A percentile compares a stretch with the other conserved stretches of the same genome.
Evolutionary conservation across 441 rosid species (phyloP).

Genomic region (Bruguiera hainesii): DNA sequence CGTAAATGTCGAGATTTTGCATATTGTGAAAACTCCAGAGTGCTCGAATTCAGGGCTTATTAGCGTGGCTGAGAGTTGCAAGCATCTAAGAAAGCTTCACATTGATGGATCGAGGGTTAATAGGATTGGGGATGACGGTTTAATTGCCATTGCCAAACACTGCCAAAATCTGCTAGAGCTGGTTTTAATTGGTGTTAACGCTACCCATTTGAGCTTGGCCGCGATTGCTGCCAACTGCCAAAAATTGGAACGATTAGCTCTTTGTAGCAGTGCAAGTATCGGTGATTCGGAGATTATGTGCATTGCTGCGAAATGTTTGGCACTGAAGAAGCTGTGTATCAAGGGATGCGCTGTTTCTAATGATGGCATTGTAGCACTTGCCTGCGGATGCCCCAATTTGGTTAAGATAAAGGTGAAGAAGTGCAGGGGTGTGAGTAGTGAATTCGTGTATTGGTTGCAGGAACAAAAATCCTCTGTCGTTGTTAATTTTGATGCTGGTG

Average conservation of each 20-base stretch:
- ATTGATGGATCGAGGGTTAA: conserved; percentile 68
- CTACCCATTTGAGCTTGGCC: conserved; percentile 48
- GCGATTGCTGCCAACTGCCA: conserved; percentile 50
- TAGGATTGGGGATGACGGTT: conserved; percentile 64
- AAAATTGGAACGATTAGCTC: conserved; percentile 59
- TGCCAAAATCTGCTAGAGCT: conserved; percentile 57
- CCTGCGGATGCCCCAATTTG: conserved; percentile 61
- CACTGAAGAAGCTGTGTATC: conserved; percentile 66
- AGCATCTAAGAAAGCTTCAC: conserved; percentile 63
- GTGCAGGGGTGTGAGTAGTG: conserved; percentile 60
- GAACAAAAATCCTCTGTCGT: conserved; percentile 41
- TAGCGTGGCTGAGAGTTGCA: conserved; percentile 50
- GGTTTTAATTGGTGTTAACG: conserved; percentile 65
- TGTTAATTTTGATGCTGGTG: conserved; percentile 52
- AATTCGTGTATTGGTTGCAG: conserved; percentile 47
- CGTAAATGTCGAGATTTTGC: conserved; percentile 50
- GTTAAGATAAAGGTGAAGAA: conserved; percentile 73
- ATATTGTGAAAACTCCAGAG: conserved; percentile 59
- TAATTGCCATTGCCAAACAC: conserved; percentile 46
- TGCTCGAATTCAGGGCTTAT: conserved; percentile 58
- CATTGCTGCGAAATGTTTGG: conserved; percentile 56
- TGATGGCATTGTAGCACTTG: conserved; percentile 57
- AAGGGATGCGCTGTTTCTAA: conserved; percentile 58
- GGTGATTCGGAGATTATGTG: conserved; percentile 60
- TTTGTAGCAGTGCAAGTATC: conserved; percentile 63